Conservation (phyloP, 164 flowering plant genomes). For the Saururus chinensis region DNA sequence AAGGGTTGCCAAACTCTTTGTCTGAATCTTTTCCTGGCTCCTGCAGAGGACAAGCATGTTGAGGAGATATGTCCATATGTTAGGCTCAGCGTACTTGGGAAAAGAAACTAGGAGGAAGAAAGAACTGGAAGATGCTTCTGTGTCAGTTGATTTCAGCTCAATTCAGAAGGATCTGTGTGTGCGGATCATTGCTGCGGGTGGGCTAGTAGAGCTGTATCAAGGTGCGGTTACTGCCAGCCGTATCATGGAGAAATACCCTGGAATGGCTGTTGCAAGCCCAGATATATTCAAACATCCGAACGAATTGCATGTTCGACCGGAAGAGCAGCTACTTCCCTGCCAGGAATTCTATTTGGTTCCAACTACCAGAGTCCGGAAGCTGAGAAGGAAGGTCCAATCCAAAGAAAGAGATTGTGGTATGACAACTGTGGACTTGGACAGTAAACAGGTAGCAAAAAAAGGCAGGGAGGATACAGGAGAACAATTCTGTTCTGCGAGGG, state of each 20-base stretch:
- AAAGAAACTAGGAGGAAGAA: conserved; percentile 1
- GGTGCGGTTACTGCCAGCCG: conserved; percentile 26
- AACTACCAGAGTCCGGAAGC: conserved; percentile 29
- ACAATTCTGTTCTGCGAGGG: conserved; percentile 33
- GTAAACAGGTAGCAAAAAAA: not conserved
- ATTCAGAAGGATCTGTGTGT: conserved; percentile 22
- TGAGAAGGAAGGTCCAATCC: conserved; percentile 24
- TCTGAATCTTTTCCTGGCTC: no score
- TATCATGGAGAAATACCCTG: conserved; percentile 41
- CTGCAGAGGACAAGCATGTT: not conserved
- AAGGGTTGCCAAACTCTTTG: no score
- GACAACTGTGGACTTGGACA: no score
- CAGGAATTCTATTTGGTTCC: conserved; percentile 42
- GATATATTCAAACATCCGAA: conserved; percentile 43
- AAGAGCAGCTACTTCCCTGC: conserved; percentile 40
- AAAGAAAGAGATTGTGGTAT: conserved; percentile 5
- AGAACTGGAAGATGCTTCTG: not conserved
- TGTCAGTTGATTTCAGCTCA: not conserved
- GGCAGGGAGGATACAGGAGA: conserved; percentile 15
- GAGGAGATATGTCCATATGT: not conserved
- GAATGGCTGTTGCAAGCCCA: conserved; percentile 38
- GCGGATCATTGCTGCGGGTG: conserved; percentile 47
- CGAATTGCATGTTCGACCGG: conserved; percentile 30
- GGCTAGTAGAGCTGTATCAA: conserved; percentile 34
- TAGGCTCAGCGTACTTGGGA: not conserved